phyloP scores from a whole-genome alignment of 768 basidiomycete species.

The Trametes coccinea region DNA sequence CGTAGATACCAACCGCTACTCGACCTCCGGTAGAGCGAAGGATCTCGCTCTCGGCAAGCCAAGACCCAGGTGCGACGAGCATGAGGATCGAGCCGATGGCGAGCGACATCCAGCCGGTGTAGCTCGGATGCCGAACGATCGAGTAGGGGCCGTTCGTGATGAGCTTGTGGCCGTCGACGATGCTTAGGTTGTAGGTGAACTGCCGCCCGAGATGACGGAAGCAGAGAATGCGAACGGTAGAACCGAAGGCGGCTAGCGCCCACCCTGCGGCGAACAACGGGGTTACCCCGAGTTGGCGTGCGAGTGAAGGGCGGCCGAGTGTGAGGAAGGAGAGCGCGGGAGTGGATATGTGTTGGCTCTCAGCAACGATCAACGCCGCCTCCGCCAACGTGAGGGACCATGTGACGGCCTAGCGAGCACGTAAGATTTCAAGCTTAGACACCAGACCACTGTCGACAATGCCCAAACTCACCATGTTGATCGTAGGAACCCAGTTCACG shows the following conservation, averaged over 20 bases:
- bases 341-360: background rate
- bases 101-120: constrained; percentile 10
- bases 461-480: background rate
- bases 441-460: background rate
- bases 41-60: constrained; percentile 2
- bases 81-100: background rate
- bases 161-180: constrained; percentile 17
- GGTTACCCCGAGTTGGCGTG: background rate
- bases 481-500: background rate
- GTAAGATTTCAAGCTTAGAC: background rate
- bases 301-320: background rate
- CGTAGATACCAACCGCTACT: background rate
- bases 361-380: background rate
- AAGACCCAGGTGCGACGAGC: background rate
- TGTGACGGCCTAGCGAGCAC: background rate
- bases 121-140: constrained; percentile 24
- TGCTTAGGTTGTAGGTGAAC: constrained; percentile 22
- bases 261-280: background rate
- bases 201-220: constrained; percentile 16
- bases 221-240: background rate
- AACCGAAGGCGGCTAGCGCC: background rate
- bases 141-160: constrained; percentile 21
- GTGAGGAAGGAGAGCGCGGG: background rate
- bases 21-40: background rate
- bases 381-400: background rate